Conservation (phyloP, 768 basidiomycete species). For the Suillus cothurnatus region DNA sequence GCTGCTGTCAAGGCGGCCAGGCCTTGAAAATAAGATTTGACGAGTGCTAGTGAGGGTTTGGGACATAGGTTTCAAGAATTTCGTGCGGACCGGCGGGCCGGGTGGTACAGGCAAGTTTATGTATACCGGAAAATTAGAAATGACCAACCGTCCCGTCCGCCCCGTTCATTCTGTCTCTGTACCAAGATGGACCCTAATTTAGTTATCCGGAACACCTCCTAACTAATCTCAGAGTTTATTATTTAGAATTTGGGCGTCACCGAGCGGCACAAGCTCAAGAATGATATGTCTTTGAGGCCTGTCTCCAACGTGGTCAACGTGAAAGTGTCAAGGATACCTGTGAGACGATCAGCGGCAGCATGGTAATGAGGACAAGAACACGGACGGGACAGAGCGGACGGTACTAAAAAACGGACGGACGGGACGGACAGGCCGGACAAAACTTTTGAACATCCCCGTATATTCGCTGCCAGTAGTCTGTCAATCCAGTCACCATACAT, state of each 20-base stretch:
- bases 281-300: too few species aligned
- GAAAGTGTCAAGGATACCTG: neutral
- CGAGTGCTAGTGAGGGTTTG: neutral
- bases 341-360: too few species aligned
- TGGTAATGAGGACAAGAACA: neutral
- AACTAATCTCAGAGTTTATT: neutral
- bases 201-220: neutral
- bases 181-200: neutral
- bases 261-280: neutral
- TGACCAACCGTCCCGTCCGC: too few species aligned
- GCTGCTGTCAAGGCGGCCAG: neutral
- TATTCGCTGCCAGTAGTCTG: neutral
- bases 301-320: neutral
- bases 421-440: too few species aligned
- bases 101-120: too few species aligned
- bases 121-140: neutral
- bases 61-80: neutral
- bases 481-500: neutral
- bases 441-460: too few species aligned
- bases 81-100: neutral
- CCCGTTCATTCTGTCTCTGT: neutral
- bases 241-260: neutral
- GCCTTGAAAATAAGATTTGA: neutral
- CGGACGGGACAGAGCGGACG: too few species aligned
- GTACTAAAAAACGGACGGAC: too few species aligned